These are phyloP conservation scores for Gelatoporia subvermispora DNA, from an alignment of 768 basidiomycete species.

Conservation along the genomic window DNA sequence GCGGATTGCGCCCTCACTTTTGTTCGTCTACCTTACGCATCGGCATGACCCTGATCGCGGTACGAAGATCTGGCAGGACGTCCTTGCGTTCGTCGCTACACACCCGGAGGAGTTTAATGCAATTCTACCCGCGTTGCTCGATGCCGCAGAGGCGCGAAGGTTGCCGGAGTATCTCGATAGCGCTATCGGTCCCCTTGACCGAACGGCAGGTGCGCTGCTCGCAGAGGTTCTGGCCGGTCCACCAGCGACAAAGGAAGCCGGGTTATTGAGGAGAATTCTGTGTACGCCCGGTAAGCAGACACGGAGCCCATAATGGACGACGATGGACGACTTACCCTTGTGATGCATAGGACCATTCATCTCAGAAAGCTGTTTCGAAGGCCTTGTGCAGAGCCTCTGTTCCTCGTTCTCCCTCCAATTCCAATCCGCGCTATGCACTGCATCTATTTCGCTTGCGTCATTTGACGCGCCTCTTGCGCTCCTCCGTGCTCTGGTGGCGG, in stretches of 20 bases:
- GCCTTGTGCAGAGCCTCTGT: slow-evolving; percentile 27
- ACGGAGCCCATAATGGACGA: too few relatives aligned
- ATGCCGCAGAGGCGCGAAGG: slow-evolving; percentile 30
- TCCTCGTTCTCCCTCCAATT: slow-evolving; percentile 33
- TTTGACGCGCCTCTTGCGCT: slow-evolving; percentile 30
- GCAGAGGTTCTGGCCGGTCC: slow-evolving; percentile 30
- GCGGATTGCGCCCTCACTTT: slow-evolving; percentile 34
- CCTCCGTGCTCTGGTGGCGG: slow-evolving; percentile 18
- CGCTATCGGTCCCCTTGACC: slow-evolving; percentile 39
- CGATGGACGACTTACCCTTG: neutral
- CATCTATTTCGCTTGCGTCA: slow-evolving; percentile 15
- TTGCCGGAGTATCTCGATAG: slow-evolving; percentile 47
- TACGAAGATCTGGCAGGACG: slow-evolving; percentile 40
- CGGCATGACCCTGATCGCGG: slow-evolving; percentile 29
- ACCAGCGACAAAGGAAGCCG: slow-evolving; percentile 21
- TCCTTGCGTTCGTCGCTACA: slow-evolving; percentile 40
- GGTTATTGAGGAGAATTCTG: slow-evolving; percentile 36
- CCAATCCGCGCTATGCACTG: slow-evolving; percentile 27
- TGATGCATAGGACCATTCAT: slow-evolving; percentile 24
- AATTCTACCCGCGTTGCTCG: slow-evolving; percentile 35
- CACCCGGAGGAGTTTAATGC: slow-evolving; percentile 26
- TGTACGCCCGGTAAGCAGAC: slow-evolving; percentile 35
- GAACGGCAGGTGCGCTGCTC: slow-evolving; percentile 35
- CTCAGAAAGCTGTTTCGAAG: slow-evolving; percentile 26
- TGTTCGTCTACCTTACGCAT: slow-evolving; percentile 49